Evolutionary conservation across 257 asterid species (phyloP).

Genomic region (Rubia yunnanensis): DNA sequence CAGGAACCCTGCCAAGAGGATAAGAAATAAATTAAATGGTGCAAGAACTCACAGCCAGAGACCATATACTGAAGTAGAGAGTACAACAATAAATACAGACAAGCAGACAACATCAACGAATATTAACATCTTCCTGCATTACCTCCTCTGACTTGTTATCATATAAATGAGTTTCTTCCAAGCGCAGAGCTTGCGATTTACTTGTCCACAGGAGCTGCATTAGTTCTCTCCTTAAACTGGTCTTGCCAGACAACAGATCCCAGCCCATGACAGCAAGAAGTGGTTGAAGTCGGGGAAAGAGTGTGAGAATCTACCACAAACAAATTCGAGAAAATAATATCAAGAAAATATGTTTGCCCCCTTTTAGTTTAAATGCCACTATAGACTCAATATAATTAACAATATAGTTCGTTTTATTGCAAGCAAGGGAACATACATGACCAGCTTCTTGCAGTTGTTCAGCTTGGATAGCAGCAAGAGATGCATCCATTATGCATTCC

Average conservation of each 20-base stretch:
- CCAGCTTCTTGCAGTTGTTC: conserved; percentile 85
- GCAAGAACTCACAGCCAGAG: background rate
- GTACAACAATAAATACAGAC: background rate
- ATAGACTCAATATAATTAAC: background rate
- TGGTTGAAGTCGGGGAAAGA: conserved; percentile 94
- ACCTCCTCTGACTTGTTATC: conserved; percentile 68
- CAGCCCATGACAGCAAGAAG: conserved; percentile 94
- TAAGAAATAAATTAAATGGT: conserved; percentile 14
- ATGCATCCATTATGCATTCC: conserved; percentile 64
- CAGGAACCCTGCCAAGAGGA: conserved; percentile 66
- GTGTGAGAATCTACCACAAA: conserved; percentile 53
- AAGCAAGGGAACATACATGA: conserved; percentile 35
- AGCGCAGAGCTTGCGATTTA: conserved; percentile 79
- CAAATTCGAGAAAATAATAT: background rate
- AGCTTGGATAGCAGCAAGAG: conserved; percentile 56
- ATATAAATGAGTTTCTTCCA: conserved; percentile 66
- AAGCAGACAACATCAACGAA: background rate
- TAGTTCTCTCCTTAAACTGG: conserved; percentile 62
- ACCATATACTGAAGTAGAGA: background rate
- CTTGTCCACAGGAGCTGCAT: conserved; percentile 91
- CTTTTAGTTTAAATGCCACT: background rate
- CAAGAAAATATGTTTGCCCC: background rate
- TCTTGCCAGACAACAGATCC: conserved; percentile 92
- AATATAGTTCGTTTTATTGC: background rate
- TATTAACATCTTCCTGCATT: conserved; percentile 9